Evolutionary conservation across 768 basidiomycete genomes (phyloP), one percentile per base, ranked within the genome.

Genomic region (Agaricus sinodeliciosus): DNA sequence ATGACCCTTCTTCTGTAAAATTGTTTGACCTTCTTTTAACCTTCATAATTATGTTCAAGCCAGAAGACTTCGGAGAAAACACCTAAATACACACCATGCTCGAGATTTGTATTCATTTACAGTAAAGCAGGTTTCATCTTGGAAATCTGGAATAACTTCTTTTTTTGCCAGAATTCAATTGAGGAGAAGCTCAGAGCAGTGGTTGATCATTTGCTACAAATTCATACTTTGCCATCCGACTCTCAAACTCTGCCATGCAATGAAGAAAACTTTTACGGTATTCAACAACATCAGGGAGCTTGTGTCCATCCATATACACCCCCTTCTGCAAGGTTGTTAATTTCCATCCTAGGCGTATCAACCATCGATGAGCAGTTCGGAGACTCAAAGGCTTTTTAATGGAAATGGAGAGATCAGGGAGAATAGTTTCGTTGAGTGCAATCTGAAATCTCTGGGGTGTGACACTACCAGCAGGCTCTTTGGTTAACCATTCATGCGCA

Each of bases 281-380:
- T 19, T 65, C 44, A 0, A 69, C 65, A 40, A 70, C 69, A 70
- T 65, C 68, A 16, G 49, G 62, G n/a, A 55, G 58, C 56, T 73
- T 67, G 58, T 62, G 57, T 9, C 54, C 51, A 55, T 61, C 56
- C 54, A 59, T 51, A 39, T 60, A 60, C n/a, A 72, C 64, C 0
- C 73, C 72, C 36, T 68, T 70, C 16, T 58, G 56, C 0, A 60
- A 39, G 4, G 62, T 18, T 9, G 60, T 65, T 43, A 61, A 61
- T 1, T 59, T 26, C 64, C 68, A 74, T 0, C 61, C 66, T 4
- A 76, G 51, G 35, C 63, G 62, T 3, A 59, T 46, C 37, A 79
- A 59, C 74, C 77, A 77, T 0, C 57, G 55, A 9, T 57, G 46
- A 13, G 72, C 75, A 0, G 70, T 77, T 12, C 63, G 47, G 2